A percentile compares a stretch with the other conserved stretches of the same genome.
Conservation (phyloP, 495 filamentous ascomycete species). For the Tuber brumale region DNA sequence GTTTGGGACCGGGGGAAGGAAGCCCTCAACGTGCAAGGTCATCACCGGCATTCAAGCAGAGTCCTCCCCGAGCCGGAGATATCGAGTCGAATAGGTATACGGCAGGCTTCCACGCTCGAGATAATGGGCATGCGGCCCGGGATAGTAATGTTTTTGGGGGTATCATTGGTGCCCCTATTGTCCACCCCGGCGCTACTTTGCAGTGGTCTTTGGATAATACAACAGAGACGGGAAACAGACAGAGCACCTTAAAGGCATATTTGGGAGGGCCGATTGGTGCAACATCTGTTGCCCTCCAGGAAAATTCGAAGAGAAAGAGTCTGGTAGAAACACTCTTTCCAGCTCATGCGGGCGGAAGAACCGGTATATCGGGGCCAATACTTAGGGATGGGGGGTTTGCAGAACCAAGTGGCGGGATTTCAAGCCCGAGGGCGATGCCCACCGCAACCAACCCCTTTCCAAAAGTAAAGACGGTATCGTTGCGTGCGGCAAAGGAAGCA, state of each 20-base stretch:
- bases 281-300: slow-evolving; percentile 5
- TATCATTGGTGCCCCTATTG: slow-evolving; percentile 35
- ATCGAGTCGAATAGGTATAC: slow-evolving; percentile 30
- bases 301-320: slow-evolving; percentile 12
- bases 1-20: slow-evolving; percentile 9
- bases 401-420: slow-evolving; percentile 5
- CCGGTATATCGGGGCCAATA: slow-evolving; percentile 34
- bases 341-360: slow-evolving; percentile 22
- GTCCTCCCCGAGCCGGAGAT: slow-evolving; percentile 9
- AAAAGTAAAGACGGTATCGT: slow-evolving; percentile 25
- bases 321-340: slow-evolving; percentile 19
- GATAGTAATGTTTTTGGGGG: slow-evolving; percentile 31
- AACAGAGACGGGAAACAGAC: not conserved
- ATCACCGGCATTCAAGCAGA: slow-evolving; percentile 20
- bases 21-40: slow-evolving; percentile 10
- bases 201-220: slow-evolving; percentile 29
- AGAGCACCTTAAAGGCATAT: slow-evolving; percentile 16
- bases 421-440: not conserved
- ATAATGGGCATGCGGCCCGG: slow-evolving; percentile 16
- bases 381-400: slow-evolving; percentile 11
- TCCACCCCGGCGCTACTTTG: slow-evolving; percentile 29
- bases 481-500: slow-evolving; percentile 28
- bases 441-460: slow-evolving; percentile 19
- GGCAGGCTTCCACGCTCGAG: slow-evolving; percentile 6
- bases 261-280: not conserved